Evolutionary conservation across 208 protist genomes (phyloP), one percentile per base, ranked within the genome.

Genomic region (Acanthamoeba quina): DNA sequence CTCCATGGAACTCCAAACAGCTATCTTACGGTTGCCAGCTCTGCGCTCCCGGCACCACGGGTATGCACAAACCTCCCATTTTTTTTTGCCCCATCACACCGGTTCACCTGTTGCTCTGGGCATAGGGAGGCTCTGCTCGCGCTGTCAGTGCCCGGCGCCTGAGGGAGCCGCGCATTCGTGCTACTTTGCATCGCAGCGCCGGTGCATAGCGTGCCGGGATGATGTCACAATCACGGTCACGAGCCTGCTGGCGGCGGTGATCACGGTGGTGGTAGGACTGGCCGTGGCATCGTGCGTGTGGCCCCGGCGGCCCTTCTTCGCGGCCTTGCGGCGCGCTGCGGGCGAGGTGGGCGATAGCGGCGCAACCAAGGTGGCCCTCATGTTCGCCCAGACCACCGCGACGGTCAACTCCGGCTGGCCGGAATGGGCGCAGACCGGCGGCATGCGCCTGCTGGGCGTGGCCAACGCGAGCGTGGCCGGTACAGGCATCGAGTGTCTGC

Each of bases 331-430:
- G 11, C 11, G 72, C 5, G 72, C 72, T 9, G 31, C 37, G 6
- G 11, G 17, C 17, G n/a, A 52, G 9, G 72, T 80, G 41, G 72
- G 72, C 34, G 34, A 1, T 0, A 9, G 21, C 31, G 72, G 72
- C 34, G 72, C 72, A 4, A 6, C 52, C 21, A 80, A 80, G 41
- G 21, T 49, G 15, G 31, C 41, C 15, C 10, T 80, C 34, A 24
- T 80, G 37, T 80, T 80, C 21, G 72, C 72, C 6, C 72, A 80
- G 72, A 80, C 72, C 11, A 80, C 72, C 2, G 72, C 72, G 19
- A 34, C 10, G 1, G 17, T 80, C 37, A 80, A 80, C 72, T 11
- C 37, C 5, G 21, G 7, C 15, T 80, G 72, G 72, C 72, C 72
- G 5, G 29, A 52, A 10, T 80, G 72, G 72, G 72, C n/a, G 41